These are phyloP conservation scores for Leccinum longicurvipes DNA, from an alignment of 768 basidiomycete genomes.

Conservation along the genomic window DNA sequence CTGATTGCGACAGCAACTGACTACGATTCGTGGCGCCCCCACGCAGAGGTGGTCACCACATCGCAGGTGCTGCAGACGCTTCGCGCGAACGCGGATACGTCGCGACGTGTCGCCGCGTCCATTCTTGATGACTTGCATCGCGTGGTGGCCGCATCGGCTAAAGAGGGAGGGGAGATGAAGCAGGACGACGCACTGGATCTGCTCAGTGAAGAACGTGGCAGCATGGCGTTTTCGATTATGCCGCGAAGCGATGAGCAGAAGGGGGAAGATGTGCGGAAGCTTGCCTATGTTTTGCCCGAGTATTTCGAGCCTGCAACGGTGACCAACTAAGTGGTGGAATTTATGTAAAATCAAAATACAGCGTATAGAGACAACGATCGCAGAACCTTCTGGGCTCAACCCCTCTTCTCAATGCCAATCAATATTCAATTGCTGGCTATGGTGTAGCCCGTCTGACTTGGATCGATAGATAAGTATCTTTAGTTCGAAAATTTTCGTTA, in stretches of 20 bases:
- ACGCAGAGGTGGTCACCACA: constrained; percentile 79
- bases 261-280: constrained; percentile 60
- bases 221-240: constrained; percentile 88
- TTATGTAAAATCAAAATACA: not conserved
- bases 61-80: constrained; percentile 90
- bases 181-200: constrained; percentile 29
- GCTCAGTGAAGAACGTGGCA: constrained; percentile 67
- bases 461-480: too few species aligned
- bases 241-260: constrained; percentile 54
- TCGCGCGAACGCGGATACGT: constrained; percentile 80
- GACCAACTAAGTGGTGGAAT: not conserved
- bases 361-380: too few species aligned
- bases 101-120: constrained; percentile 67
- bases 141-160: not conserved
- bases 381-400: too few species aligned
- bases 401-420: too few species aligned
- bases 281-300: constrained; percentile 73
- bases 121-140: constrained; percentile 60
- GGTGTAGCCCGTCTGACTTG: too few species aligned
- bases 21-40: constrained; percentile 92
- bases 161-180: not conserved
- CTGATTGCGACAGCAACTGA: constrained; percentile 90
- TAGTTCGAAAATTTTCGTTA: too few species aligned
- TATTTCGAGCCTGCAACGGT: constrained; percentile 48
- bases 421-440: too few species aligned